phyloP scores from a whole-genome alignment of 2,329 filamentous ascomycete species.

The Xylariaceae sp. region DNA sequence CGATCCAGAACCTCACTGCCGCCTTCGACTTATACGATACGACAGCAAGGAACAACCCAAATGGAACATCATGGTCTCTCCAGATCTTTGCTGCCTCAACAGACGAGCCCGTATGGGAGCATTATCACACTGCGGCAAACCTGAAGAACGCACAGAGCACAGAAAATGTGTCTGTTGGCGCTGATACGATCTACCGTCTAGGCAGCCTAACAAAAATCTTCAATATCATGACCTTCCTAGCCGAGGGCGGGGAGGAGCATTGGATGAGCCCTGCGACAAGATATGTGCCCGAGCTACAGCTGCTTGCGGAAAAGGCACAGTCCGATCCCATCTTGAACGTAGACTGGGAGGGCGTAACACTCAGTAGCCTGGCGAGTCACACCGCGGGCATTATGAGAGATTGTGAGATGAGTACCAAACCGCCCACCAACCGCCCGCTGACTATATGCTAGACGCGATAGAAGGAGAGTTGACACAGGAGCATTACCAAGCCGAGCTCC shows the following conservation, averaged over 20 bases:
- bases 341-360: conserved; percentile 25
- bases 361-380: conserved; percentile 32
- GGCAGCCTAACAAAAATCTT: conserved; percentile 34
- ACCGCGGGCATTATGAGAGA: conserved; percentile 30
- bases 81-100: conserved; percentile 30
- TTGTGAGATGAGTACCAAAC: conserved; percentile 19
- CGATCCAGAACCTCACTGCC: conserved; percentile 31
- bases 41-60: conserved; percentile 27
- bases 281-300: conserved; percentile 27
- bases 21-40: conserved; percentile 28
- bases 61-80: conserved; percentile 36
- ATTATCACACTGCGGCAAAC: conserved; percentile 29
- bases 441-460: conserved; percentile 18
- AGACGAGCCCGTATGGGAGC: conserved; percentile 26
- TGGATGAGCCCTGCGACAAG: conserved; percentile 31
- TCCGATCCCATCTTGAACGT: conserved; percentile 25
- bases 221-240: conserved; percentile 31
- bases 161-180: conserved; percentile 24
- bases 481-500: conserved; percentile 24
- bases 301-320: conserved; percentile 20
- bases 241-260: conserved; percentile 27
- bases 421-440: background rate
- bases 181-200: conserved; percentile 30
- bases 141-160: conserved; percentile 16
- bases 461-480: conserved; percentile 30